Evolutionary conservation across 176 grass and related monocot species (phyloP).

Genomic region (Paspalum notatum): DNA sequence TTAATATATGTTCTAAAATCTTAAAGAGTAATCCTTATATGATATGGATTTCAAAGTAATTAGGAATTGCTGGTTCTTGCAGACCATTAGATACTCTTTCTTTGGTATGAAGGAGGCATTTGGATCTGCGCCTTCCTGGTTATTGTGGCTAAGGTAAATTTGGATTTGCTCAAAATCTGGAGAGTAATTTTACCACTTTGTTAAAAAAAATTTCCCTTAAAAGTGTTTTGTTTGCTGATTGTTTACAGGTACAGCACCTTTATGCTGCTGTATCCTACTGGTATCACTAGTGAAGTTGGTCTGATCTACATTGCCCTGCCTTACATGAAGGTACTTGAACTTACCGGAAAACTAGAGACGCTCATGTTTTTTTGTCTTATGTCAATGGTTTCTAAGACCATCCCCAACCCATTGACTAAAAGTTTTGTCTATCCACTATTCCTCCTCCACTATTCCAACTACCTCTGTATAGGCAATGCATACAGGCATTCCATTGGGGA

Average conservation of each 20-base stretch:
- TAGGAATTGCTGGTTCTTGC: not conserved
- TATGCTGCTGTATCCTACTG: constrained; percentile 57
- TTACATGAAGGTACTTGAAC: constrained; percentile 44
- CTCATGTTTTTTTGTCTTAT: not conserved
- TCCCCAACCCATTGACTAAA: no score
- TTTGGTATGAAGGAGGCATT: constrained; percentile 88
- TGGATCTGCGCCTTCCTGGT: constrained; percentile 75
- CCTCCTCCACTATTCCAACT: no score
- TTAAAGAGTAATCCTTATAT: not conserved
- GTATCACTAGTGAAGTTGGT: constrained; percentile 52
- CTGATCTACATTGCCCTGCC: constrained; percentile 49
- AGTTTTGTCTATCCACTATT: no score
- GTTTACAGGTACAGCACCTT: constrained; percentile 51
- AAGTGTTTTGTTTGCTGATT: not conserved
- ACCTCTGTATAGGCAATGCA: no score
- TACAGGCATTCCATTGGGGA: no score
- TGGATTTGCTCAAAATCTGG: not conserved
- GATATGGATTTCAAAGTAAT: not conserved
- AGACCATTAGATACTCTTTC: constrained; percentile 96
- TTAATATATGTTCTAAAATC: not conserved
- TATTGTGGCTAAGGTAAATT: constrained; percentile 89
- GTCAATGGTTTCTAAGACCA: no score
- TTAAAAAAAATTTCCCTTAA: not conserved
- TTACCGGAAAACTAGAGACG: not conserved
- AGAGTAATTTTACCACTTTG: not conserved